A percentile compares a stretch with the other conserved stretches of the same genome.
These are phyloP conservation scores for Rhodosporidiobolus sp. DNA, from an alignment of 768 basidiomycete species.

Conservation along the genomic window DNA sequence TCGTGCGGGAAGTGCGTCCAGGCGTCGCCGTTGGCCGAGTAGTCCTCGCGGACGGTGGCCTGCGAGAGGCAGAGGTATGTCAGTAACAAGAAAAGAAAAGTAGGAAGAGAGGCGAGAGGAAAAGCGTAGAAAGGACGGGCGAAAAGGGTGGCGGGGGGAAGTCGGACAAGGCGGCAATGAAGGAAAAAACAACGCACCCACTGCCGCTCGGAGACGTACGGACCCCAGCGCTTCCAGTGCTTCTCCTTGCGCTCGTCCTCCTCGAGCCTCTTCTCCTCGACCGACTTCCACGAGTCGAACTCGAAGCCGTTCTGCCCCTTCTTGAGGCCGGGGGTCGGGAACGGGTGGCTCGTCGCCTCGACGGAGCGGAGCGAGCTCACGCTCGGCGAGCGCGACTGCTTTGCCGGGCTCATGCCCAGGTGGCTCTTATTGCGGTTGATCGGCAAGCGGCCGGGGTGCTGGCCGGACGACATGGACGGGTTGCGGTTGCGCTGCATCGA, in stretches of 20 bases:
- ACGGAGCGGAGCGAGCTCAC: slow-evolving; percentile 24
- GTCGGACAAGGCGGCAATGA: too few species aligned
- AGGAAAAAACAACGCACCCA: slow-evolving; percentile 62
- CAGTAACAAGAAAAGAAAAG: slow-evolving; percentile 26
- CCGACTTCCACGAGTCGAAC: slow-evolving; percentile 62
- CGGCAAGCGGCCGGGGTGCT: slow-evolving; percentile 33
- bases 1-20: slow-evolving; percentile 95
- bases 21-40: slow-evolving; percentile 79
- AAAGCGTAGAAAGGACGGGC: too few species aligned
- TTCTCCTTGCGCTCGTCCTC: slow-evolving; percentile 73
- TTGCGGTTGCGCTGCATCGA: slow-evolving; percentile 37
- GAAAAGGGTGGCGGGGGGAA: too few species aligned
- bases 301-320: slow-evolving; percentile 33
- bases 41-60: slow-evolving; percentile 98
- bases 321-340: slow-evolving; percentile 45
- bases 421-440: slow-evolving; percentile 21
- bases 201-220: slow-evolving; percentile 93
- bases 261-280: slow-evolving; percentile 74
- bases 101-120: too few species aligned
- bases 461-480: slow-evolving; percentile 28
- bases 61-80: slow-evolving; percentile 48
- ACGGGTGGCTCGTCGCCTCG: slow-evolving; percentile 41
- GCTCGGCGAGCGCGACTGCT: slow-evolving; percentile 22
- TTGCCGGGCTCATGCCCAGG: slow-evolving; percentile 6
- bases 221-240: slow-evolving; percentile 99